Conservation (phyloP, 2,329 filamentous ascomycete genomes). For the Thelonectria discophora region DNA sequence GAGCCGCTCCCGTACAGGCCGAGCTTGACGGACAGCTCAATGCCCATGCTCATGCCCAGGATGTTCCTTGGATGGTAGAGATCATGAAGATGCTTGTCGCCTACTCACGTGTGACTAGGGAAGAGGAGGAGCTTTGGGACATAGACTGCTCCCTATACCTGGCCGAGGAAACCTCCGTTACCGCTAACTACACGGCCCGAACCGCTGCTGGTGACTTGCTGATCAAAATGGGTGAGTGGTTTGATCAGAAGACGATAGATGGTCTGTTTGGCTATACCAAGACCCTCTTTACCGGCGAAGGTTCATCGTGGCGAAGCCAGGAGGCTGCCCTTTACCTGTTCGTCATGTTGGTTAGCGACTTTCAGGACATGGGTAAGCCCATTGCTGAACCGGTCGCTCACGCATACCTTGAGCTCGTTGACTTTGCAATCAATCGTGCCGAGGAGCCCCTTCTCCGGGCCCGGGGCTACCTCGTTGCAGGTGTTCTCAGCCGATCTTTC, state of each 20-base stretch:
- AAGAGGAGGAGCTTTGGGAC: conserved; percentile 96
- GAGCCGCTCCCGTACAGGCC: conserved; percentile 86
- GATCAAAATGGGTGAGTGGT: conserved; percentile 93
- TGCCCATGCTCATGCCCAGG: conserved; percentile 65
- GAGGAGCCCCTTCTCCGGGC: conserved; percentile 83
- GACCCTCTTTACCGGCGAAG: conserved; percentile 70
- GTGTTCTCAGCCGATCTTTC: conserved; percentile 76
- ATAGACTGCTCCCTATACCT: conserved; percentile 96
- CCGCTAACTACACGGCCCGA: conserved; percentile 93
- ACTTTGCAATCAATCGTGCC: conserved; percentile 74
- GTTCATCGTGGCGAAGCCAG: conserved; percentile 66
- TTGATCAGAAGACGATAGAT: conserved; percentile 77
- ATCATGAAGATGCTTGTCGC: conserved; percentile 85
- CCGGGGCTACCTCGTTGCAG: conserved; percentile 86
- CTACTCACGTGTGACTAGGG: conserved; percentile 88
- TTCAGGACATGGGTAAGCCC: conserved; percentile 77
- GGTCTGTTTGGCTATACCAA: conserved; percentile 82
- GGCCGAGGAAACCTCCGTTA: conserved; percentile 93
- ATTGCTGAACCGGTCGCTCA: conserved; percentile 75
- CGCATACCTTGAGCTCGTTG: conserved; percentile 82
- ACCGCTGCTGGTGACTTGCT: conserved; percentile 92
- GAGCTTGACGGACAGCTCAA: conserved; percentile 85
- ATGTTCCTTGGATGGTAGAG: conserved; percentile 83
- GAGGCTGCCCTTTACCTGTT: conserved; percentile 87
- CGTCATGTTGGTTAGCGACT: conserved; percentile 84